Conservation (phyloP, 345 rosid genomes). For the Populus simonii region DNA sequence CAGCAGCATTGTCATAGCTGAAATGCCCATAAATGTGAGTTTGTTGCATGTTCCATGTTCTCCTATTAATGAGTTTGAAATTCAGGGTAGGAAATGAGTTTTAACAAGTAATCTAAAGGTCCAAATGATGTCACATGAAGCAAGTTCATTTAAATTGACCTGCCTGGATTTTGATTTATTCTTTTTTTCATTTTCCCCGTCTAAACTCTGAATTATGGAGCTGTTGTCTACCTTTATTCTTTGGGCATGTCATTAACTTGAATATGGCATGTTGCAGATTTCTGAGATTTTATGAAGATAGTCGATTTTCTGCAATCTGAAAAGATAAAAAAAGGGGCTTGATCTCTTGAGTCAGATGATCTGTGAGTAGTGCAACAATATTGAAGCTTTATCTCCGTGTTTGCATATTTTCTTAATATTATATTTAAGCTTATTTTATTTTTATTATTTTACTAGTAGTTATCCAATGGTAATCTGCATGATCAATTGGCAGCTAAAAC, state of each 20-base stretch:
- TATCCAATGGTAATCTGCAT: no score
- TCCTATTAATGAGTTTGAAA: background rate
- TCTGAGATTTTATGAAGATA: slow-evolving; percentile 67
- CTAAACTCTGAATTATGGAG: background rate
- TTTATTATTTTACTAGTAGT: no score
- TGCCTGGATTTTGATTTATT: background rate
- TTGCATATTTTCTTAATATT: background rate
- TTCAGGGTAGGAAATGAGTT: background rate
- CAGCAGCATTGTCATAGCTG: slow-evolving; percentile 61
- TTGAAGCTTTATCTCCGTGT: background rate
- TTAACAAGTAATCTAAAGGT: background rate
- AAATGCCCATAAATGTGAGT: slow-evolving; percentile 88
- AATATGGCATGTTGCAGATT: slow-evolving; percentile 49
- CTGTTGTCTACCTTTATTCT: background rate
- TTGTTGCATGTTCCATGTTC: background rate
- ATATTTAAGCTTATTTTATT: background rate
- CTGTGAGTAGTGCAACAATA: slow-evolving; percentile 8
- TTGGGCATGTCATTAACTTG: slow-evolving; percentile 9
- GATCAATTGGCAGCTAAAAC: no score
- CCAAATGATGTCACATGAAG: background rate
- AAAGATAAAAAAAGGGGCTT: background rate
- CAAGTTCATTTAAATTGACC: background rate
- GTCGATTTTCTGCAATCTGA: slow-evolving; percentile 9
- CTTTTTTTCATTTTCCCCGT: background rate
- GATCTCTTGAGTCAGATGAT: slow-evolving; percentile 7